These are phyloP conservation scores for Chaetomium tenue DNA, from an alignment of 495 filamentous ascomycete species.

Conservation along the genomic window DNA sequence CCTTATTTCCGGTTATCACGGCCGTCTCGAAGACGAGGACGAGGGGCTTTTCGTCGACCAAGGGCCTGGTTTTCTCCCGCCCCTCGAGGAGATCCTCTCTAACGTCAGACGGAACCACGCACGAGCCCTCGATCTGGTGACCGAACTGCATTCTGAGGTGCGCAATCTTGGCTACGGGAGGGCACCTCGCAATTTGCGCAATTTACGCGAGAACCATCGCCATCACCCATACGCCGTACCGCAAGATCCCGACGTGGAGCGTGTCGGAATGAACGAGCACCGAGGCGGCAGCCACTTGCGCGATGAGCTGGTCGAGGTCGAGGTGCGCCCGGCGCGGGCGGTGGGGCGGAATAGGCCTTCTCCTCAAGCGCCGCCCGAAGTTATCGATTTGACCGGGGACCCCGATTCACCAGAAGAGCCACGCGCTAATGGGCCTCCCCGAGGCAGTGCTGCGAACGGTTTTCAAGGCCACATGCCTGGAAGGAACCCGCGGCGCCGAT, in stretches of 20 bases:
- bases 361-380: slow-evolving; percentile 7
- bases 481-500: slow-evolving; percentile 35
- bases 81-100: neutral
- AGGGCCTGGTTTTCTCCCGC: neutral
- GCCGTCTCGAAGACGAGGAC: neutral
- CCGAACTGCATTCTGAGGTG: slow-evolving; percentile 1
- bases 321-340: slow-evolving; percentile 1
- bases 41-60: slow-evolving; percentile 26
- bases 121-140: neutral
- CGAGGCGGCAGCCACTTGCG: slow-evolving; percentile 20
- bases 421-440: neutral
- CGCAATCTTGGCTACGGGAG: slow-evolving; percentile 3
- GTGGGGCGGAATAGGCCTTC: neutral
- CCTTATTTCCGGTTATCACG: neutral
- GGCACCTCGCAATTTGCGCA: neutral
- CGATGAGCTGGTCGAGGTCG: slow-evolving; percentile 20
- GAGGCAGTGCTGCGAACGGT: neutral
- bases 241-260: neutral
- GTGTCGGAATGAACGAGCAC: slow-evolving; percentile 16
- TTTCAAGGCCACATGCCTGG: slow-evolving; percentile 10
- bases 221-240: neutral
- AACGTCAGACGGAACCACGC: slow-evolving; percentile 5
- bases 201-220: slow-evolving; percentile 4
- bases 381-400: slow-evolving; percentile 48
- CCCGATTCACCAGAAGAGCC: slow-evolving; percentile 30